phyloP scores from a whole-genome alignment of 108 stramenopile genomes.

The Epithemia pelagica region DNA sequence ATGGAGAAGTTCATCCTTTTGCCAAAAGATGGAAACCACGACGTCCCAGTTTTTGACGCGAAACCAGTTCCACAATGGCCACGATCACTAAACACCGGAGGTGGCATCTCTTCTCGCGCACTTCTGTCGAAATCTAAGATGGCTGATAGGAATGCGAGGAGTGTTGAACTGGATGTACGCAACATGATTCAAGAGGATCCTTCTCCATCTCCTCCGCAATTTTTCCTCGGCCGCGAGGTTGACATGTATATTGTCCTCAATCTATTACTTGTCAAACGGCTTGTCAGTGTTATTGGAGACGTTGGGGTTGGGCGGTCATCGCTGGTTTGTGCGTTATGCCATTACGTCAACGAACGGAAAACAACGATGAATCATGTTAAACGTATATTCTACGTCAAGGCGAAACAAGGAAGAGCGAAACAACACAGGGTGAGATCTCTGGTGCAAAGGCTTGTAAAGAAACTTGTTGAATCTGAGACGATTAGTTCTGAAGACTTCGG shows the following conservation, averaged over 20 bases:
- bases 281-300: conserved; percentile 63
- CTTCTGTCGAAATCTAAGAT: conserved; percentile 12
- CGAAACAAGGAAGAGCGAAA: conserved; percentile 25
- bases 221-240: conserved; percentile 76
- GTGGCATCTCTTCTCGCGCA: conserved; percentile 13
- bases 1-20: conserved; percentile 81
- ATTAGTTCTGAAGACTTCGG: conserved; percentile 15
- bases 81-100: conserved; percentile 10
- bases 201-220: conserved; percentile 71
- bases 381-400: conserved; percentile 51
- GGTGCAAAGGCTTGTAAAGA: conserved; percentile 22
- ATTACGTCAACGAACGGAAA: conserved; percentile 70
- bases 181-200: conserved; percentile 59
- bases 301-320: conserved; percentile 73
- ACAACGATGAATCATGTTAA: conserved; percentile 43
- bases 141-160: conserved; percentile 19
- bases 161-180: conserved; percentile 33
- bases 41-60: conserved; percentile 68
- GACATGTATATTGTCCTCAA: conserved; percentile 66
- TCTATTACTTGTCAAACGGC: conserved; percentile 36
- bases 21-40: conserved; percentile 75
- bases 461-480: conserved; percentile 1
- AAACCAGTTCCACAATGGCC: conserved; percentile 57
- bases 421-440: conserved; percentile 25
- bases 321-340: conserved; percentile 54